Evolutionary conservation across 2,329 filamentous ascomycete species (phyloP).

Genomic region (Gnomoniopsis smithogilvyi): DNA sequence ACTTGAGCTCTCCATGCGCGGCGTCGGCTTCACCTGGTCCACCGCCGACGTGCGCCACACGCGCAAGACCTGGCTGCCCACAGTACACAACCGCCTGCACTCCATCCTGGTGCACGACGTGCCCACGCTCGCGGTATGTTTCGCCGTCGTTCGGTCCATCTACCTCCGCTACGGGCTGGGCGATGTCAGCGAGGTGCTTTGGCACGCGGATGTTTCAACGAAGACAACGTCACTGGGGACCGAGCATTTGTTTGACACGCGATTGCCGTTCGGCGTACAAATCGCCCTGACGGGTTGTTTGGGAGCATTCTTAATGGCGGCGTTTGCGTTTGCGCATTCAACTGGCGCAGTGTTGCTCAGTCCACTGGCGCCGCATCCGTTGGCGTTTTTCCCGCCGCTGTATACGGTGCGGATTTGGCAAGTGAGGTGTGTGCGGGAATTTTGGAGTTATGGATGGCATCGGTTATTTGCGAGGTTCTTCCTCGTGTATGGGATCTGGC

Average conservation of each 20-base stretch:
- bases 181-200: slow-evolving; percentile 4
- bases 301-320: slow-evolving; percentile 40
- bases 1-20: slow-evolving; percentile 40
- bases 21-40: slow-evolving; percentile 41
- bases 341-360: slow-evolving; percentile 35
- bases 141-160: slow-evolving; percentile 29
- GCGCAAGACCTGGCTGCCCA: slow-evolving; percentile 39
- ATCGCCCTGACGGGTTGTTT: slow-evolving; percentile 34
- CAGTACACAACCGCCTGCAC: slow-evolving; percentile 34
- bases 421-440: slow-evolving; percentile 33
- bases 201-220: neutral
- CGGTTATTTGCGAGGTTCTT: slow-evolving; percentile 40
- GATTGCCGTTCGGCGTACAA: slow-evolving; percentile 30
- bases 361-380: slow-evolving; percentile 35
- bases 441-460: slow-evolving; percentile 44
- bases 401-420: slow-evolving; percentile 39
- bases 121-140: slow-evolving; percentile 33
- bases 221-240: neutral
- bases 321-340: slow-evolving; percentile 38
- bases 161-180: slow-evolving; percentile 25
- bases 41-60: slow-evolving; percentile 41
- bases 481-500: slow-evolving; percentile 42
- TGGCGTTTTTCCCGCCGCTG: slow-evolving; percentile 41
- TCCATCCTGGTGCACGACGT: slow-evolving; percentile 35
- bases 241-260: slow-evolving; percentile 30